phyloP scores from a whole-genome alignment of 169 alveolate species.

The Eimeria tenella region DNA sequence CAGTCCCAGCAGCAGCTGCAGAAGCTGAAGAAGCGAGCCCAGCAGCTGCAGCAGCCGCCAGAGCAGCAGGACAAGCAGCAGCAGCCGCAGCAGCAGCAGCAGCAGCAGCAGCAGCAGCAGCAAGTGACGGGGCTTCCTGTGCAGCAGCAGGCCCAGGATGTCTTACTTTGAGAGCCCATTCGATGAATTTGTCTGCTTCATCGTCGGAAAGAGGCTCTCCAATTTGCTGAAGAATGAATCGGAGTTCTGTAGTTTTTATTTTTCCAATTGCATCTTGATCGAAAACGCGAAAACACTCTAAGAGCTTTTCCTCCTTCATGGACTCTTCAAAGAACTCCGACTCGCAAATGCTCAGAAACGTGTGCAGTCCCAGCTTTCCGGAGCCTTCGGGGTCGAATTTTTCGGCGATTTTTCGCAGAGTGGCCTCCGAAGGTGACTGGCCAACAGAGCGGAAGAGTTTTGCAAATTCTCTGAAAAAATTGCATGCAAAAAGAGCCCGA shows the following conservation, averaged over 20 bases:
- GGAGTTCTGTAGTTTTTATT: constrained; percentile 40
- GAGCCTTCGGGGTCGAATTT: constrained; percentile 46
- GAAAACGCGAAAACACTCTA: constrained; percentile 73
- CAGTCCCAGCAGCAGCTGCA: no score
- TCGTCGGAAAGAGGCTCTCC: constrained; percentile 77
- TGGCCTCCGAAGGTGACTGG: constrained; percentile 76
- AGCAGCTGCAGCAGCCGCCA: no score
- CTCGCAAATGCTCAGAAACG: constrained; percentile 72
- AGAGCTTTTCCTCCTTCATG: constrained; percentile 70
- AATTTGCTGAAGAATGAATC: constrained; percentile 66
- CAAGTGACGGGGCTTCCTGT: background rate
- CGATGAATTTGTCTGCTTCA: constrained; percentile 76
- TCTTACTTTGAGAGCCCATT: constrained; percentile 75
- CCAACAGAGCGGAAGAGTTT: constrained; percentile 78
- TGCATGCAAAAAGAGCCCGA: background rate
- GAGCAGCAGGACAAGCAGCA: no score
- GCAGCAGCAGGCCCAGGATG: background rate
- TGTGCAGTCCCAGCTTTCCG: constrained; percentile 54
- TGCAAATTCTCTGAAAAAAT: constrained; percentile 52
- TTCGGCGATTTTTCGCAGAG: constrained; percentile 37
- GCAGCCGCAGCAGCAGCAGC: no score
- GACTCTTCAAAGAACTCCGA: constrained; percentile 71
- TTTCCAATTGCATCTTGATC: constrained; percentile 74
- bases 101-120: no score
- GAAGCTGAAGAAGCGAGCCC: no score